A percentile compares a stretch with the other conserved stretches of the same genome.
Evolutionary conservation across 805 yeast genomes (phyloP).

Genomic region (Nakazawaea wickerhamii): DNA sequence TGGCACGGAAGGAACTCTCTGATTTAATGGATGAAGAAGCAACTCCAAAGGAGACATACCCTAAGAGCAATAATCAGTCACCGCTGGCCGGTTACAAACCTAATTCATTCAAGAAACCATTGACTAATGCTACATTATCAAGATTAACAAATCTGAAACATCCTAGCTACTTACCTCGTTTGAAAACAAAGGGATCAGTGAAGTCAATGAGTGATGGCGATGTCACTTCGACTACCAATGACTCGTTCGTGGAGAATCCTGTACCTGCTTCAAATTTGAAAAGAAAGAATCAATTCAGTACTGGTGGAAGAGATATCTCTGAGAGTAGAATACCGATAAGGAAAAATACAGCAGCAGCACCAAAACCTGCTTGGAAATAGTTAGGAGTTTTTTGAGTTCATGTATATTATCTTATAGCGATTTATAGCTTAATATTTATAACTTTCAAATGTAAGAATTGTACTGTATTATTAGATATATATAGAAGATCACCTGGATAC

Average conservation of each 20-base stretch:
- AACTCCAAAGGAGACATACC: not conserved
- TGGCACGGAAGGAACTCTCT: conserved; percentile 1
- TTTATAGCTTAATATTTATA: no score
- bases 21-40: not conserved
- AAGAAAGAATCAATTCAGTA: conserved; percentile 8
- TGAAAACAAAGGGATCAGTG: not conserved
- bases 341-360: not conserved
- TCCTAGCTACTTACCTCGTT: not conserved
- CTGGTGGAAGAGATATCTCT: conserved; percentile 1
- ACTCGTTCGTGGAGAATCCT: conserved; percentile 11
- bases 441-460: no score
- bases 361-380: conserved; percentile 13
- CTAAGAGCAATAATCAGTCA: not conserved
- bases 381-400: not conserved
- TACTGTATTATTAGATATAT: no score
- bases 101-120: conserved; percentile 3
- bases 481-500: no score
- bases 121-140: conserved; percentile 5
- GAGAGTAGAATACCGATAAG: conserved; percentile 10
- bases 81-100: not conserved
- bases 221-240: conserved; percentile 5
- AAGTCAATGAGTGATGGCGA: conserved; percentile 1
- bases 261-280: not conserved
- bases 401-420: not conserved
- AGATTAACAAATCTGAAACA: conserved; percentile 3